Conservation (phyloP, 441 rosid genomes). For the Gossypium davidsonii region DNA sequence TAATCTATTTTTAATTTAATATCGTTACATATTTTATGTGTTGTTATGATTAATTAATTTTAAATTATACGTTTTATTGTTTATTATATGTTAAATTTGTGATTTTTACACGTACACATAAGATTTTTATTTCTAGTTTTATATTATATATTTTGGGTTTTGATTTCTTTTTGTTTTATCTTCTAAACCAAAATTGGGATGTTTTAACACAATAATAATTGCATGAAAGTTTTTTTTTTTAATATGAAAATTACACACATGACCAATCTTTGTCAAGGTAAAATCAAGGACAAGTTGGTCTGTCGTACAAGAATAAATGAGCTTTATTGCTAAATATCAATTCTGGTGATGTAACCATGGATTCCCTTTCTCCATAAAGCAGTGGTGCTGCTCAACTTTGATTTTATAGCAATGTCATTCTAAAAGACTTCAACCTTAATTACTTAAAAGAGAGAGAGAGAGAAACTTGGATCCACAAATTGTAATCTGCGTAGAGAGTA, state of each 20-base stretch:
- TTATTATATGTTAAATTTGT: no score
- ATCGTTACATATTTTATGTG: no score
- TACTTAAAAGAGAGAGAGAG: not conserved
- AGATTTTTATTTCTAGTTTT: no score
- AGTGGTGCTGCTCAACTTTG: not conserved
- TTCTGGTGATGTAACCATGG: not conserved
- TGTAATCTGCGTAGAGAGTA: not conserved
- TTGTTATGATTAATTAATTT: no score
- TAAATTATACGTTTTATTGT: no score
- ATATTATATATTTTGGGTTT: not conserved
- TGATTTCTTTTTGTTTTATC: not conserved
- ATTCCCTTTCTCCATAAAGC: not conserved
- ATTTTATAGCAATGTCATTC: not conserved
- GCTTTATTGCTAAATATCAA: not conserved
- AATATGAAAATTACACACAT: not conserved
- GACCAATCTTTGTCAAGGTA: not conserved
- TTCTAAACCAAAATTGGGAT: not conserved
- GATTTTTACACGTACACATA: no score
- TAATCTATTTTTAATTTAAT: no score
- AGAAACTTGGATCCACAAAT: not conserved
- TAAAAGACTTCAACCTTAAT: not conserved
- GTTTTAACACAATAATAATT: not conserved
- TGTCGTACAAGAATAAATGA: not conserved
- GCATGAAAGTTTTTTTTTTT: not conserved
- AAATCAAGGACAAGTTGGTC: not conserved